Evolutionary conservation across 192 early-diverging fungal species (phyloP).

Genomic region (Rhizoclosmatium sp.): DNA sequence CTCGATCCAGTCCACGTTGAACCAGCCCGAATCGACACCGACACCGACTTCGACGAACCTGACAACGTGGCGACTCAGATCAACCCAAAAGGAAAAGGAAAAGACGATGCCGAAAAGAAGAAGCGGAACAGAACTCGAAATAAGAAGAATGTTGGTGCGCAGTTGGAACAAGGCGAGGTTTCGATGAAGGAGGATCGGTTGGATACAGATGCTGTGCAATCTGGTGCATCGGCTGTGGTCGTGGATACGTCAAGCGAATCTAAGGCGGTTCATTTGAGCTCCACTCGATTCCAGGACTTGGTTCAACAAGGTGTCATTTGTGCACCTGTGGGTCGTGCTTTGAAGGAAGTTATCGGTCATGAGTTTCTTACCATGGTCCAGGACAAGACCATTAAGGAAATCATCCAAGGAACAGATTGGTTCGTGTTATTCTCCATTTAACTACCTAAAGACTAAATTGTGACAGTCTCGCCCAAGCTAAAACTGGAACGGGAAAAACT

Average conservation of each 20-base stretch:
- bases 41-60: too few species aligned
- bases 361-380: conserved; percentile 40
- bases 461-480: conserved; percentile 80
- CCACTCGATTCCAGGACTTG: conserved; percentile 24
- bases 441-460: neutral
- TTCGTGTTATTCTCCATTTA: neutral
- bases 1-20: too few species aligned
- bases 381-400: conserved; percentile 26
- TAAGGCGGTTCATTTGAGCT: conserved; percentile 5
- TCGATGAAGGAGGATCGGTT: too few species aligned
- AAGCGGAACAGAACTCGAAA: too few species aligned
- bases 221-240: too few species aligned
- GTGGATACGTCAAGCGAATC: neutral
- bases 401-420: conserved; percentile 38
- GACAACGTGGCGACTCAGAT: too few species aligned
- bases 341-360: conserved; percentile 33
- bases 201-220: too few species aligned
- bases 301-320: conserved; percentile 29
- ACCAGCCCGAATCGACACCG: too few species aligned
- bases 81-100: too few species aligned
- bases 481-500: conserved; percentile 94
- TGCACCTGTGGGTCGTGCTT: conserved; percentile 9
- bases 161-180: too few species aligned
- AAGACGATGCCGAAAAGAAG: too few species aligned
- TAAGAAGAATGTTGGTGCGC: too few species aligned